Evolutionary conservation across 106 monocot species (phyloP).

Genomic region (Dendrobium catenatum): DNA sequence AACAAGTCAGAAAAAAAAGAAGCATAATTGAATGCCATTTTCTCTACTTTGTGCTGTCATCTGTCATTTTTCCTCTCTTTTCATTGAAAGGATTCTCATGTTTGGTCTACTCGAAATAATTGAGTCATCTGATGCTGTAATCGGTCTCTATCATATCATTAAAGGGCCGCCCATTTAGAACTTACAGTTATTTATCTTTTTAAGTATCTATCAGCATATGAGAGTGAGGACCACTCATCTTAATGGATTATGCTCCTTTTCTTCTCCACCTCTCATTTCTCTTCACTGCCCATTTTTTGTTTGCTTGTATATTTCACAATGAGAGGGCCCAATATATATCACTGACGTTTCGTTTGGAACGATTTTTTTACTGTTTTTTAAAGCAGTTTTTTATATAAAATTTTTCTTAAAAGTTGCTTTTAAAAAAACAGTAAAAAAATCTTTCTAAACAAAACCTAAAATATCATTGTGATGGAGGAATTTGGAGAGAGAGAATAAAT

Average conservation of each 20-base stretch:
- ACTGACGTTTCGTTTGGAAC: too few species aligned
- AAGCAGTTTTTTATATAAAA: too few species aligned
- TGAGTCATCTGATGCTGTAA: not conserved
- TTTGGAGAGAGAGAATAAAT: not conserved
- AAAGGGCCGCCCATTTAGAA: not conserved
- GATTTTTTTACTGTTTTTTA: too few species aligned
- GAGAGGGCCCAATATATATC: not conserved
- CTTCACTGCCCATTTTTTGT: not conserved
- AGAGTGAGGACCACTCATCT: not conserved
- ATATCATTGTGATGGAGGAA: not conserved
- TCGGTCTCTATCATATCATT: not conserved
- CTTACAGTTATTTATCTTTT: not conserved
- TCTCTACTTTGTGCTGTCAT: too few species aligned
- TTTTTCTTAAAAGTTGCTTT: too few species aligned
- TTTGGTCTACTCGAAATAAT: not conserved
- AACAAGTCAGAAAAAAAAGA: not conserved
- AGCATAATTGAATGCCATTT: not conserved
- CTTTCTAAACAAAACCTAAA: not conserved
- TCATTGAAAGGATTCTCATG: not conserved
- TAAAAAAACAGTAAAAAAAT: too few species aligned
- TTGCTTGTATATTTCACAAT: not conserved
- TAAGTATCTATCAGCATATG: not conserved
- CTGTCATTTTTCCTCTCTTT: not conserved
- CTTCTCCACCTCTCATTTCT: slow-evolving; percentile 3
- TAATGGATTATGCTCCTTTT: not conserved